These are phyloP conservation scores for Eleusine coracana DNA, from an alignment of 176 grass and related monocot genomes.

Conservation along the genomic window DNA sequence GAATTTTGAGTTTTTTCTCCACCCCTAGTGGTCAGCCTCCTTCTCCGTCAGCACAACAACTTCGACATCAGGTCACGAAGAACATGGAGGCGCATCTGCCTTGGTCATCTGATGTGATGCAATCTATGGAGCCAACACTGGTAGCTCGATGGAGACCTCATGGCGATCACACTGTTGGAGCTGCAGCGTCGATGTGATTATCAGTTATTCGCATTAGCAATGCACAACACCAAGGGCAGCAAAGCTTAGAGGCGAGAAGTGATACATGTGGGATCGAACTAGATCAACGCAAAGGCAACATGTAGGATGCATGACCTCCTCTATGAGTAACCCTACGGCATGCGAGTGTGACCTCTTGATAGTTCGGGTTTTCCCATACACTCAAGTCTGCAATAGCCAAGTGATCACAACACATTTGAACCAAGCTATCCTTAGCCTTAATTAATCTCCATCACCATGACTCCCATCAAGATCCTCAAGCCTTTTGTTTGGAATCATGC, in stretches of 20 bases:
- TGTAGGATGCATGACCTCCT: neutral
- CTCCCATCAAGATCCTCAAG: no score
- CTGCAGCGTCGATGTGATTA: slow-evolving; percentile 42
- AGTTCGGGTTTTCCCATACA: no score
- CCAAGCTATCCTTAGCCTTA: no score
- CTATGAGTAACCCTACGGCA: no score
- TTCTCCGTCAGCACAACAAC: slow-evolving; percentile 69
- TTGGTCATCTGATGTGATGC: neutral
- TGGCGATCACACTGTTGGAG: slow-evolving; percentile 19
- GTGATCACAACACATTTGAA: no score
- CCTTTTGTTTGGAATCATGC: no score
- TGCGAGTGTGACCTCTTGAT: no score
- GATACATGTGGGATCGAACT: slow-evolving; percentile 33
- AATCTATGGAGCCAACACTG: neutral
- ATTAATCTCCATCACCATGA: no score
- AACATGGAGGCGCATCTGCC: slow-evolving; percentile 38
- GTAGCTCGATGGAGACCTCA: neutral
- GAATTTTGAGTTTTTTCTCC: no score
- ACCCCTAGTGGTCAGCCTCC: slow-evolving; percentile 56
- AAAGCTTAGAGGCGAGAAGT: neutral
- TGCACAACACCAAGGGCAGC: slow-evolving; percentile 34
- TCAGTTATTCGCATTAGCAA: slow-evolving; percentile 39
- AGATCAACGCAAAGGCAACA: neutral
- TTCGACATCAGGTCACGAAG: slow-evolving; percentile 46
- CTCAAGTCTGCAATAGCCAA: no score